A percentile compares a stretch with the other conserved stretches of the same genome.
Evolutionary conservation across 2,329 filamentous ascomycete genomes (phyloP).

Genomic region (Amauroascus niger): DNA sequence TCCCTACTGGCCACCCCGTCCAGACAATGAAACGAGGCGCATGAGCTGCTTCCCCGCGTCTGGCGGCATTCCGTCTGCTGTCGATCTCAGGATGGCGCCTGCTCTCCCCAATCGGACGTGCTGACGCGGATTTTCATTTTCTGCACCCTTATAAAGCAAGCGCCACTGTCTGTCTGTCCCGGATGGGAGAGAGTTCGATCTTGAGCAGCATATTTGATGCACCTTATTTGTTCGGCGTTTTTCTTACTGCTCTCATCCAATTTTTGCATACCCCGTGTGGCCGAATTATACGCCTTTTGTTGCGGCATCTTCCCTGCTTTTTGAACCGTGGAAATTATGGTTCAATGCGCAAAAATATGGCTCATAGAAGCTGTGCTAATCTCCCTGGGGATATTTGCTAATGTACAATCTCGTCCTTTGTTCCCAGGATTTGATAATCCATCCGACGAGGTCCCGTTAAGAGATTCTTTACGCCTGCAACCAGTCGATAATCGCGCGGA

Average conservation of each 20-base stretch:
- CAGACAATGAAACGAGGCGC: not conserved
- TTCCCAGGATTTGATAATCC: not conserved
- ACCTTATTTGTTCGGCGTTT: not conserved
- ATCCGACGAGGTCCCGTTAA: not conserved
- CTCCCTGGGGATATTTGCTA: not conserved
- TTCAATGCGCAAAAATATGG: not conserved
- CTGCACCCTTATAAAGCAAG: not conserved
- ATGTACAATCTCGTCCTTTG: constrained; percentile 1
- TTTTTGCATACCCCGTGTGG: not conserved
- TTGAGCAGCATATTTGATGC: not conserved
- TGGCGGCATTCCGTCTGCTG: constrained; percentile 1
- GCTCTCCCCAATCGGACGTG: not conserved
- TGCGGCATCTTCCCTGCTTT: not conserved
- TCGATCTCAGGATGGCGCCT: not conserved
- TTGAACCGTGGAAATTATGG: not conserved
- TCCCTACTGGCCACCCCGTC: not conserved
- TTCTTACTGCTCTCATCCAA: not conserved
- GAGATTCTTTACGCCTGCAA: not conserved
- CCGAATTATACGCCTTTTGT: not conserved
- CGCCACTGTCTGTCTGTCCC: not conserved
- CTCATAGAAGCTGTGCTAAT: constrained; percentile 8
- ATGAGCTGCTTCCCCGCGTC: not conserved
- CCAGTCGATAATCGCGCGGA: not conserved
- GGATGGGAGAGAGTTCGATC: not conserved
- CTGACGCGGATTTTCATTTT: not conserved